These are phyloP conservation scores for Mucor piriformis DNA, from an alignment of 371 early-diverging fungal species.

Conservation along the genomic window DNA sequence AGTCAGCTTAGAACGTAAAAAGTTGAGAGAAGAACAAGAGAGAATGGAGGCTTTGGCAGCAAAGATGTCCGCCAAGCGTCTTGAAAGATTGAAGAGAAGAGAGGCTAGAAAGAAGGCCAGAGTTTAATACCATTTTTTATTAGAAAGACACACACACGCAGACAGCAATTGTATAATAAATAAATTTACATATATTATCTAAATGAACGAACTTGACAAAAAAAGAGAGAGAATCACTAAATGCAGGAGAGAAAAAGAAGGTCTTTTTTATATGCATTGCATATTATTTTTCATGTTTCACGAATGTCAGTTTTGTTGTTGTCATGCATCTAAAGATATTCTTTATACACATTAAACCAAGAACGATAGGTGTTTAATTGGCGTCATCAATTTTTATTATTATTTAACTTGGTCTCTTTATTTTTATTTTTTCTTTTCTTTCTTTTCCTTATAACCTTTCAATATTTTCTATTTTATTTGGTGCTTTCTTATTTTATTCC, in stretches of 20 bases:
- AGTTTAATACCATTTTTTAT: slow-evolving; percentile 15
- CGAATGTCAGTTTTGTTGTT: slow-evolving; percentile 19
- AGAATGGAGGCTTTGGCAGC: slow-evolving; percentile 56
- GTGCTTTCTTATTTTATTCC: background rate
- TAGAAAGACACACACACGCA: too few relatives aligned
- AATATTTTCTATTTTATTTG: background rate
- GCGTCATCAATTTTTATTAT: slow-evolving; percentile 3
- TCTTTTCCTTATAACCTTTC: background rate
- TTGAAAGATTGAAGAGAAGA: slow-evolving; percentile 31
- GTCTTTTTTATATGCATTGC: slow-evolving; percentile 7
- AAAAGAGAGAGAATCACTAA: background rate
- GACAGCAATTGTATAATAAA: background rate
- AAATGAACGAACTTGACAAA: slow-evolving; percentile 1
- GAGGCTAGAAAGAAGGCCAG: slow-evolving; percentile 36
- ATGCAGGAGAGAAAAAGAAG: slow-evolving; percentile 1
- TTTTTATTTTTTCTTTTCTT: slow-evolving; percentile 4
- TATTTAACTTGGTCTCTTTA: background rate
- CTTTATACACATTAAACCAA: slow-evolving; percentile 4
- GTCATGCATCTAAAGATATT: slow-evolving; percentile 1
- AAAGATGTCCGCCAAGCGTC: slow-evolving; percentile 34
- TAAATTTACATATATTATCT: background rate
- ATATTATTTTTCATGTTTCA: slow-evolving; percentile 11
- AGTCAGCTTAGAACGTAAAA: slow-evolving; percentile 61
- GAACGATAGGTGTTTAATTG: slow-evolving; percentile 1
- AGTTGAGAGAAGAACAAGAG: slow-evolving; percentile 66